Conservation (phyloP, 2,329 filamentous ascomycete genomes). For the Exophiala mesophila region DNA sequence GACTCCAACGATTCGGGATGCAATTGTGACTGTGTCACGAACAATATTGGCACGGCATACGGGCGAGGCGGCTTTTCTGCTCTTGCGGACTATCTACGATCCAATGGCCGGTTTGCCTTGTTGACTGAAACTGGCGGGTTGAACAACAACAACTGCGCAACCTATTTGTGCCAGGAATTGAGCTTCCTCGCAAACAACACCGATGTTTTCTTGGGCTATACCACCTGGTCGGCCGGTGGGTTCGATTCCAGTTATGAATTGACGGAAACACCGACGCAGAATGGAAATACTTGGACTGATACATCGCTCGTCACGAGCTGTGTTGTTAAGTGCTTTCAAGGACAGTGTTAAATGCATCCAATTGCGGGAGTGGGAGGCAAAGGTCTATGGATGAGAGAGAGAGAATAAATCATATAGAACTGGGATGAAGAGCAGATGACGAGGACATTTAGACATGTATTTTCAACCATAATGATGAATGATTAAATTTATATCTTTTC, state of each 20-base stretch:
- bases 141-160: slow-evolving; percentile 29
- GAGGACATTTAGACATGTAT: too few relatives aligned
- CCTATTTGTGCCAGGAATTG: slow-evolving; percentile 32
- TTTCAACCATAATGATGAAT: too few relatives aligned
- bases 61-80: slow-evolving; percentile 35
- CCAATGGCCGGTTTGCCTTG: slow-evolving; percentile 46
- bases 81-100: slow-evolving; percentile 45
- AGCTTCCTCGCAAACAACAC: slow-evolving; percentile 33
- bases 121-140: slow-evolving; percentile 50
- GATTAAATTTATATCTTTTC: too few relatives aligned
- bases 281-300: slow-evolving; percentile 19
- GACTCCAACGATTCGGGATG: slow-evolving; percentile 55
- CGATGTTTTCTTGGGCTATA: slow-evolving; percentile 35
- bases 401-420: too few relatives aligned
- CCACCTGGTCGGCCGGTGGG: slow-evolving; percentile 36
- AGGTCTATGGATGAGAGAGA: too few relatives aligned
- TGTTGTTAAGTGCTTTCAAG: slow-evolving; percentile 9
- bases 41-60: slow-evolving; percentile 42
- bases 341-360: slow-evolving; percentile 6
- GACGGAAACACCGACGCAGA: slow-evolving; percentile 19
- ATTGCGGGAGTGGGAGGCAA: too few relatives aligned
- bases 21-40: slow-evolving; percentile 47
- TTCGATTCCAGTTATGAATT: slow-evolving; percentile 29
- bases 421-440: too few relatives aligned
- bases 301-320: slow-evolving; percentile 14